Evolutionary conservation across 176 grass and related monocot genomes (phyloP).

Genomic region (Microstegium vimineum): DNA sequence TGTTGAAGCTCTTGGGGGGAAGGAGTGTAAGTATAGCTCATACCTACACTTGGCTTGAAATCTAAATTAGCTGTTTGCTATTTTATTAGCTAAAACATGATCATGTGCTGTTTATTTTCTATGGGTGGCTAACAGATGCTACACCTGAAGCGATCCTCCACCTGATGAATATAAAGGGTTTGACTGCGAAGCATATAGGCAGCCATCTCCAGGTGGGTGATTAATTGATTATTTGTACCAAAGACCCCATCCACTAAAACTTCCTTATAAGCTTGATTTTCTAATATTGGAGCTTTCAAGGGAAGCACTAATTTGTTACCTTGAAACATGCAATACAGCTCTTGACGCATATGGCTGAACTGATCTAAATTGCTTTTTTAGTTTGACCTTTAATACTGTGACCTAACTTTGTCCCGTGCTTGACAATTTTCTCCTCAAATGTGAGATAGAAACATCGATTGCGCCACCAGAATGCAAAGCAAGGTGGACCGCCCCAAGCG

Average conservation of each 20-base stretch:
- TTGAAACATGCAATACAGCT: neutral
- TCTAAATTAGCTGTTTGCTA: neutral
- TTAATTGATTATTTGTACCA: no score
- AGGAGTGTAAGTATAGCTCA: constrained; percentile 15
- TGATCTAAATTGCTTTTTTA: no score
- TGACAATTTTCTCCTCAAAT: neutral
- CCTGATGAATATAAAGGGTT: no score
- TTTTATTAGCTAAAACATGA: constrained; percentile 24
- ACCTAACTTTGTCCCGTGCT: neutral
- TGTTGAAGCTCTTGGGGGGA: constrained; percentile 22
- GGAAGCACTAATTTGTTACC: neutral
- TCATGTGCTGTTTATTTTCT: neutral
- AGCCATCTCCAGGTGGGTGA: no score
- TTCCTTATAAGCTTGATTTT: neutral
- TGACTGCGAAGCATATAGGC: no score
- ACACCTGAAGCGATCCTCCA: no score
- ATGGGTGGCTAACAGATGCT: no score
- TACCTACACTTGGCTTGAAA: neutral
- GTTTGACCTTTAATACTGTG: no score
- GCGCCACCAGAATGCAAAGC: neutral
- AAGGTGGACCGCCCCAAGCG: neutral
- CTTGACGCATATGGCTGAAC: no score
- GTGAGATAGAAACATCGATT: constrained; percentile 29
- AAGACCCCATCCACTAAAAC: neutral
- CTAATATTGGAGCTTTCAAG: neutral